Conservation (phyloP, 1,284 basidiomycete genomes). For the Marasmius fiardii region DNA sequence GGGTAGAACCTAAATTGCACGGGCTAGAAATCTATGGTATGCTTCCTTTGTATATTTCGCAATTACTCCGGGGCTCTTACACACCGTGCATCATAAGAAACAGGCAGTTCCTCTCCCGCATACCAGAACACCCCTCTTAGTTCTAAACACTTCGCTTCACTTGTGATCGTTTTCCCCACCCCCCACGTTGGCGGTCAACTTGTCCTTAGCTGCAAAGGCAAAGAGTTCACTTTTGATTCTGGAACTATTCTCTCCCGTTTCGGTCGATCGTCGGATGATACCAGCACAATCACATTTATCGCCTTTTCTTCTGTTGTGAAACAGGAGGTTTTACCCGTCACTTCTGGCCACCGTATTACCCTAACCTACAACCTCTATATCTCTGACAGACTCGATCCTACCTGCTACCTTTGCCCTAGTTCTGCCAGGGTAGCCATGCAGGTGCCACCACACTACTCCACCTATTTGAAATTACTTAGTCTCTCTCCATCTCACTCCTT, state of each 20-base stretch:
- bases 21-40: too few relatives aligned
- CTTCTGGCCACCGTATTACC: constrained; percentile 36
- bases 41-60: too few relatives aligned
- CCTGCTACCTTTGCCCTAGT: neutral
- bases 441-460: too few relatives aligned
- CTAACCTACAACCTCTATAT: constrained; percentile 36
- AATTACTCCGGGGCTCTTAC: too few relatives aligned
- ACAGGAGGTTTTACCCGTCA: constrained; percentile 38
- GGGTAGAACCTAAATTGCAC: too few relatives aligned
- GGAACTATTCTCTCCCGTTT: constrained; percentile 17
- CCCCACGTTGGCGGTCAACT: constrained; percentile 37
- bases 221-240: constrained; percentile 33
- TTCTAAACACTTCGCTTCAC: constrained; percentile 42
- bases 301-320: constrained; percentile 42
- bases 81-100: too few relatives aligned
- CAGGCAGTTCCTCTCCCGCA: constrained; percentile 33
- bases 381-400: neutral
- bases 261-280: neutral
- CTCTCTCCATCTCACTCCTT: too few relatives aligned
- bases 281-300: constrained; percentile 28
- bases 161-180: constrained; percentile 40
- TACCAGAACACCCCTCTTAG: constrained; percentile 38
- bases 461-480: too few relatives aligned
- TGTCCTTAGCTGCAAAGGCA: constrained; percentile 26
- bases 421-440: too few relatives aligned